Evolutionary conservation across 2,329 filamentous ascomycete species (phyloP).

Genomic region (Colletotrichum lentis): DNA sequence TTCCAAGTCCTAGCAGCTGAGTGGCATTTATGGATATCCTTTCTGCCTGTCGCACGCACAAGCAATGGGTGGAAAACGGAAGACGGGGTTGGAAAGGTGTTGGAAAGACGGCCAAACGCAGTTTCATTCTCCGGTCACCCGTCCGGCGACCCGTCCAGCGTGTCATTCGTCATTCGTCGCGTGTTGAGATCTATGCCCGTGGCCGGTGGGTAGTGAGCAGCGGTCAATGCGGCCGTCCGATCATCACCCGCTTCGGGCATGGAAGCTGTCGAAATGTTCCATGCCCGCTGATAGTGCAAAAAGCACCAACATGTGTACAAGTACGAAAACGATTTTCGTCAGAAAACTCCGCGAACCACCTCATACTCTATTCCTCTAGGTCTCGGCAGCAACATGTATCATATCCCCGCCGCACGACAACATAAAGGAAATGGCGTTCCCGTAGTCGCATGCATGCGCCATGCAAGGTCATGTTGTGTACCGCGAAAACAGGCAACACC

Average conservation of each 20-base stretch:
- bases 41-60: neutral
- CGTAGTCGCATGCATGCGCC: conserved; percentile 18
- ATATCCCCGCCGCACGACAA: neutral
- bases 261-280: conserved; percentile 23
- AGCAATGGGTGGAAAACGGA: neutral
- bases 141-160: neutral
- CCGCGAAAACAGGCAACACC: neutral
- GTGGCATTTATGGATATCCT: neutral
- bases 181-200: neutral
- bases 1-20: neutral
- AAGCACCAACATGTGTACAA: neutral
- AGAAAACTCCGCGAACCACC: neutral
- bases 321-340: neutral
- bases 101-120: neutral
- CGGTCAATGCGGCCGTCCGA: neutral
- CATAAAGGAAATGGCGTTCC: conserved; percentile 1
- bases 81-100: neutral
- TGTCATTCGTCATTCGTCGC: neutral
- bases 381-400: neutral
- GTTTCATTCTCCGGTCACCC: neutral
- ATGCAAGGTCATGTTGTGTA: conserved; percentile 20
- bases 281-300: neutral
- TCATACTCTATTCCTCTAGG: neutral
- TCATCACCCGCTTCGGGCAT: conserved; percentile 1
- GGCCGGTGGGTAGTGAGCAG: neutral